Conservation (phyloP, 805 yeast species). For the Cyberlindnera samutprakarnensis region DNA sequence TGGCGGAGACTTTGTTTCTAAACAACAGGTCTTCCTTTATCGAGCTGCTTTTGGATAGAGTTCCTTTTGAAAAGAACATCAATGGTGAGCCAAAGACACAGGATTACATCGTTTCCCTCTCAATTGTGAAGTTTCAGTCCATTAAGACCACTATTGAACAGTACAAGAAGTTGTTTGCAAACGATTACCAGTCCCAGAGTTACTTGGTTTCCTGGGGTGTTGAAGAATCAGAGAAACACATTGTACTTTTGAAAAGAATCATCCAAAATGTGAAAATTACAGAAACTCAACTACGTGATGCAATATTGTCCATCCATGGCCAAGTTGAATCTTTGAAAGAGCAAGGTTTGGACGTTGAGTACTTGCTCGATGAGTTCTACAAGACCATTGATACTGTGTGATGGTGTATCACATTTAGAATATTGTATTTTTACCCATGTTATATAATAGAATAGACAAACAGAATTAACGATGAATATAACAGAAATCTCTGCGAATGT, state of each 20-base stretch:
- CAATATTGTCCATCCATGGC: slow-evolving; percentile 44
- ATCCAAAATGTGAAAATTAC: slow-evolving; percentile 52
- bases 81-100: slow-evolving; percentile 41
- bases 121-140: slow-evolving; percentile 54
- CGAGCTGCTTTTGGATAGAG: slow-evolving; percentile 37
- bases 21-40: slow-evolving; percentile 40
- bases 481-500: too few relatives aligned
- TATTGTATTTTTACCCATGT: too few relatives aligned
- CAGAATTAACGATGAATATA: too few relatives aligned
- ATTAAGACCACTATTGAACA: slow-evolving; percentile 50
- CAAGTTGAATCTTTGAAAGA: slow-evolving; percentile 57
- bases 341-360: slow-evolving; percentile 64
- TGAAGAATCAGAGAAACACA: slow-evolving; percentile 17
- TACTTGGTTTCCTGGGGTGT: slow-evolving; percentile 39
- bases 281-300: slow-evolving; percentile 44
- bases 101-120: slow-evolving; percentile 49
- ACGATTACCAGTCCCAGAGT: slow-evolving; percentile 37
- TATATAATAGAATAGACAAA: too few relatives aligned
- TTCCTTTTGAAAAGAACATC: slow-evolving; percentile 35
- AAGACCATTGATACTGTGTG: slow-evolving; percentile 13
- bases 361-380: slow-evolving; percentile 19
- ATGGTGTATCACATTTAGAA: background rate
- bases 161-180: slow-evolving; percentile 45
- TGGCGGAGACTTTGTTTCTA: slow-evolving; percentile 42
- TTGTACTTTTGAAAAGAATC: slow-evolving; percentile 70